These are phyloP conservation scores for Lumnitzera racemosa DNA, from an alignment of 345 rosid species.

Conservation along the genomic window DNA sequence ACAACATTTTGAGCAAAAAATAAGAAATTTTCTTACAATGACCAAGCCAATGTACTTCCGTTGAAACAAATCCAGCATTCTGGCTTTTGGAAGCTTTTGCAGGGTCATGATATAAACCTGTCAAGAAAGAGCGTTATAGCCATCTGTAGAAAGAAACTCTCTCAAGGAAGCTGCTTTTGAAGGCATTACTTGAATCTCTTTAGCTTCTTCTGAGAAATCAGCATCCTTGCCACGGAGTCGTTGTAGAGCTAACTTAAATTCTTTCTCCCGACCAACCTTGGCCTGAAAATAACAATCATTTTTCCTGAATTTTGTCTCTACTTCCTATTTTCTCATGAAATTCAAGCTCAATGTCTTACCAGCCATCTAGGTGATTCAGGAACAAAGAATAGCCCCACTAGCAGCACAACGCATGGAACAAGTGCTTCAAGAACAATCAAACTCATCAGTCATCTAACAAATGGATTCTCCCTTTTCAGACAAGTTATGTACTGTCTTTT, in stretches of 20 bases:
- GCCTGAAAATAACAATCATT: conserved; percentile 36
- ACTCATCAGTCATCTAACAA: no score
- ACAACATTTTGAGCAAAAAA: no score
- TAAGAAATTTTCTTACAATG: conserved; percentile 33
- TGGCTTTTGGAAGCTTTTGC: conserved; percentile 60
- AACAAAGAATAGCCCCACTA: conserved; percentile 57
- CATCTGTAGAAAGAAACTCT: no score
- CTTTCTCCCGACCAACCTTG: conserved; percentile 53
- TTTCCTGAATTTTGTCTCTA: no score
- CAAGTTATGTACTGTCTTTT: not conserved
- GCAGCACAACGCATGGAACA: conserved; percentile 60
- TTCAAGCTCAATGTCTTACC: conserved; percentile 29
- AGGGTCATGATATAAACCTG: conserved; percentile 46
- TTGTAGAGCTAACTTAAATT: conserved; percentile 53
- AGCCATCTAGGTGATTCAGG: conserved; percentile 97
- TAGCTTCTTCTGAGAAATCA: conserved; percentile 60
- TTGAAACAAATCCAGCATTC: conserved; percentile 49
- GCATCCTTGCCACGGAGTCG: conserved; percentile 63
- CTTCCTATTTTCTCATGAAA: not conserved
- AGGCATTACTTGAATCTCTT: conserved; percentile 48
- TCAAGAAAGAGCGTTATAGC: conserved; percentile 4
- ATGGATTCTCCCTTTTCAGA: no score
- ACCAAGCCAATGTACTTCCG: conserved; percentile 55
- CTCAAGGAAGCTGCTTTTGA: not conserved
- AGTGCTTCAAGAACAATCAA: conserved; percentile 35